Conservation (phyloP, 371 early-diverging fungal species). For the Gilbertella persicaria region DNA sequence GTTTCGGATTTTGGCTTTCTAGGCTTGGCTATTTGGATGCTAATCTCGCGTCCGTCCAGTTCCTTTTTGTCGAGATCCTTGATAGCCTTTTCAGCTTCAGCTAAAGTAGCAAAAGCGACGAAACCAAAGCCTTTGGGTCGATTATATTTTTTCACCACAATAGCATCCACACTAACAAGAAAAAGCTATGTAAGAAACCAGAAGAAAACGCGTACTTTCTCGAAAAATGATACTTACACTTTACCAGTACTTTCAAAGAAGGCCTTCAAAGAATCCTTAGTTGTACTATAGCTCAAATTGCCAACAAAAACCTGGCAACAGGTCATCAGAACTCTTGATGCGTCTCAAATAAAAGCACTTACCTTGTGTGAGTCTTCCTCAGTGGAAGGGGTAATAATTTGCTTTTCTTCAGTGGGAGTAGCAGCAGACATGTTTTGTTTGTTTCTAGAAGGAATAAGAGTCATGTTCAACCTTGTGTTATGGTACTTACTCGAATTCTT, state of each 20-base stretch:
- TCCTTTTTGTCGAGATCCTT: conserved; percentile 69
- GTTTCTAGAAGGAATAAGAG: no score
- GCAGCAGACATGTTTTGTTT: neutral
- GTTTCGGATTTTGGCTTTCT: conserved; percentile 16
- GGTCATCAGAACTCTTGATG: no score
- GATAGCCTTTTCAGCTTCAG: conserved; percentile 77
- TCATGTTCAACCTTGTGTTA: no score
- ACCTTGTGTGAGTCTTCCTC: conserved; percentile 9
- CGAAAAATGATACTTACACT: conserved; percentile 61
- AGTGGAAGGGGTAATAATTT: neutral
- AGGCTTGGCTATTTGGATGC: conserved; percentile 86
- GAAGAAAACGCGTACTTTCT: neutral
- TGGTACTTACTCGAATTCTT: neutral
- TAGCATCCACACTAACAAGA: conserved; percentile 7
- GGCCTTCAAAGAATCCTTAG: conserved; percentile 72
- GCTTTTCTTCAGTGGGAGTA: conserved; percentile 1
- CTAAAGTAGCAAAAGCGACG: conserved; percentile 77
- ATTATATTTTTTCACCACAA: conserved; percentile 7
- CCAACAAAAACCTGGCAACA: conserved; percentile 97
- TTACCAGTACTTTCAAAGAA: conserved; percentile 76
- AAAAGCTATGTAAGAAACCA: neutral
- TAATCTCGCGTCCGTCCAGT: conserved; percentile 81
- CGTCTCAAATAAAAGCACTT: neutral
- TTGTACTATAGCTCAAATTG: conserved; percentile 87
- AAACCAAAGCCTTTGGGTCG: conserved; percentile 80